Percentiles rank a stretch among this genome's conserved stretches.
Conservation (phyloP, 2,329 filamentous ascomycete species). For the Fusarium pilosicola region DNA sequence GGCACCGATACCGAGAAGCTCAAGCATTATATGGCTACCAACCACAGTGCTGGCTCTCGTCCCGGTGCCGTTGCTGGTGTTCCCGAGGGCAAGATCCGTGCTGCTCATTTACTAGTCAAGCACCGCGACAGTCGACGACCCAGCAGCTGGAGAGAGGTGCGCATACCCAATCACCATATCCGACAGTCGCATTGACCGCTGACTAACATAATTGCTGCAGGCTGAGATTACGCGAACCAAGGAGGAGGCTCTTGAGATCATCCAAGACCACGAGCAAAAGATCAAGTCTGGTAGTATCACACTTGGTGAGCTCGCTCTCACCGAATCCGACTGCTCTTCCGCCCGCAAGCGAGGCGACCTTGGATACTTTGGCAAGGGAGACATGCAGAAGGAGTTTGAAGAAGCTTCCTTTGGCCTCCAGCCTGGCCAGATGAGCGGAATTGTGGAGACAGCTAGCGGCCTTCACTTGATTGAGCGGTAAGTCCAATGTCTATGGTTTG, state of each 20-base stretch:
- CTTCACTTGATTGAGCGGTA: slow-evolving; percentile 96
- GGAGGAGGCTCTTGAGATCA: slow-evolving; percentile 83
- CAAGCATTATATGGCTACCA: slow-evolving; percentile 90
- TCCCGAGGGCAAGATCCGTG: slow-evolving; percentile 86
- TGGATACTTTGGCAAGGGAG: slow-evolving; percentile 91
- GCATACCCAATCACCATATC: slow-evolving; percentile 11
- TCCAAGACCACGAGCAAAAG: slow-evolving; percentile 77
- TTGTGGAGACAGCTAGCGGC: slow-evolving; percentile 93
- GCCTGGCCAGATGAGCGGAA: slow-evolving; percentile 83
- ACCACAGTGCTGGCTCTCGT: slow-evolving; percentile 73
- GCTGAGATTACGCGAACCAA: slow-evolving; percentile 87
- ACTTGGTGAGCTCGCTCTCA: slow-evolving; percentile 85
- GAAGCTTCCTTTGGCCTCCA: slow-evolving; percentile 92
- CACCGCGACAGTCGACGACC: slow-evolving; percentile 88
- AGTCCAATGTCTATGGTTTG: slow-evolving; percentile 18
- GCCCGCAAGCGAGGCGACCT: slow-evolving; percentile 93
- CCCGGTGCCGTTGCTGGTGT: slow-evolving; percentile 53
- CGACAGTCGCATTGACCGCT: background rate
- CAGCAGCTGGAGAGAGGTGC: slow-evolving; percentile 87
- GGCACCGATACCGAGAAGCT: slow-evolving; percentile 92
- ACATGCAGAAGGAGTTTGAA: slow-evolving; percentile 99
- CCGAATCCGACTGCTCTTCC: slow-evolving; percentile 95
- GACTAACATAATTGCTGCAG: slow-evolving; percentile 45
- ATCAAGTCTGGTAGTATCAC: slow-evolving; percentile 76
- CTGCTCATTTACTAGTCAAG: slow-evolving; percentile 93